These are phyloP conservation scores for Cercospora sp. DNA, from an alignment of 2,329 filamentous ascomycete genomes.

Conservation along the genomic window DNA sequence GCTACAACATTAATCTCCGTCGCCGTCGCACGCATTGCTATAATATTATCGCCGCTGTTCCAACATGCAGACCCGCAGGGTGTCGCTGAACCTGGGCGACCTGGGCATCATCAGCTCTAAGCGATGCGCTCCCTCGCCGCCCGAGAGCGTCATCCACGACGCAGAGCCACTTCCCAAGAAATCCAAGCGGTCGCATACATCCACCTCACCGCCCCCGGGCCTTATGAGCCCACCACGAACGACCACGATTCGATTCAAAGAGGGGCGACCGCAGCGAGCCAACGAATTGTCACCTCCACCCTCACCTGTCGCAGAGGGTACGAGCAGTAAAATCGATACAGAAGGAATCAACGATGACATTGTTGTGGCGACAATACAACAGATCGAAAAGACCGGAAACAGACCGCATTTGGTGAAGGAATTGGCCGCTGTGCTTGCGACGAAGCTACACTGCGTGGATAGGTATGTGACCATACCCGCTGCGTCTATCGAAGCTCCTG, in stretches of 20 bases:
- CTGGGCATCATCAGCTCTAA: slow-evolving; percentile 83
- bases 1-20: slow-evolving; percentile 2
- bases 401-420: slow-evolving; percentile 94
- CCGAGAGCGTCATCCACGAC: slow-evolving; percentile 63
- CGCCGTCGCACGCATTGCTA: slow-evolving; percentile 8
- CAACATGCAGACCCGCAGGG: slow-evolving; percentile 88
- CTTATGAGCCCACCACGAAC: slow-evolving; percentile 49
- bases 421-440: slow-evolving; percentile 75
- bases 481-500: neutral
- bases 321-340: slow-evolving; percentile 64
- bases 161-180: slow-evolving; percentile 57
- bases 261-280: slow-evolving; percentile 50
- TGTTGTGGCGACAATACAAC: slow-evolving; percentile 83
- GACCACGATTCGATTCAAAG: slow-evolving; percentile 48
- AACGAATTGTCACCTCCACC: slow-evolving; percentile 77
- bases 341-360: slow-evolving; percentile 92
- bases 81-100: slow-evolving; percentile 88
- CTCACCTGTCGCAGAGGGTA: slow-evolving; percentile 60
- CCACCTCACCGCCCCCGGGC: slow-evolving; percentile 38
- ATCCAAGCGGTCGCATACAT: slow-evolving; percentile 73
- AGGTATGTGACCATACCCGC: slow-evolving; percentile 65
- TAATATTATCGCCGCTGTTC: neutral
- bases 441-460: slow-evolving; percentile 78
- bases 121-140: slow-evolving; percentile 56
- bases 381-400: slow-evolving; percentile 86